These are phyloP conservation scores for Boletus eberwhitei DNA, from an alignment of 768 basidiomycete species.

Conservation along the genomic window DNA sequence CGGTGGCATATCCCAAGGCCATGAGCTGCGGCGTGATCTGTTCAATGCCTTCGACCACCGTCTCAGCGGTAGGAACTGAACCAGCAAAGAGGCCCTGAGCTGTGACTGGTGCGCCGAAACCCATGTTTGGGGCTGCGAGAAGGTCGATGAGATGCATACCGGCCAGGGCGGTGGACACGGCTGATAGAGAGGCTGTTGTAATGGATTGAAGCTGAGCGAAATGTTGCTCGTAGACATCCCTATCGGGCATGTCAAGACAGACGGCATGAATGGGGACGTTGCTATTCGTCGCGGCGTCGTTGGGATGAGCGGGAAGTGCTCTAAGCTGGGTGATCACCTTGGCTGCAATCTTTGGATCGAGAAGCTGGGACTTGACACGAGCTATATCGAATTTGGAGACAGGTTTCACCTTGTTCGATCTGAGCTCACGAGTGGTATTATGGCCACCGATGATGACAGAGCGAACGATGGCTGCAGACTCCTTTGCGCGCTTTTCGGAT, in stretches of 20 bases:
- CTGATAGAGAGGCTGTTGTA: constrained; percentile 47
- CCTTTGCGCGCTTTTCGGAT: constrained; percentile 58
- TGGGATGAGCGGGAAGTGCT: constrained; percentile 41
- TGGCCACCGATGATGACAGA: constrained; percentile 64
- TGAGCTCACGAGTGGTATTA: constrained; percentile 27
- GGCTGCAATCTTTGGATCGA: constrained; percentile 63
- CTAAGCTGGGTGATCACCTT: constrained; percentile 71
- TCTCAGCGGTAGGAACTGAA: constrained; percentile 70
- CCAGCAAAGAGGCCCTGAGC: constrained; percentile 68
- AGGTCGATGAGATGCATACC: constrained; percentile 63
- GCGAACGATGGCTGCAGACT: constrained; percentile 61
- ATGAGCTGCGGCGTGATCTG: constrained; percentile 75
- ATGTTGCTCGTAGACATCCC: constrained; percentile 56
- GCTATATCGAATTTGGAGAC: constrained; percentile 51
- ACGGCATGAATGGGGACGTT: constrained; percentile 71
- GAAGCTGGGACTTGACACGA: constrained; percentile 66
- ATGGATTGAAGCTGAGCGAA: constrained; percentile 53
- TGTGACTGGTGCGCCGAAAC: constrained; percentile 71
- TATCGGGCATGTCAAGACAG: constrained; percentile 62
- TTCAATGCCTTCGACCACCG: constrained; percentile 63
- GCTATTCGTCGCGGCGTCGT: constrained; percentile 7
- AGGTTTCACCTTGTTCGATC: constrained; percentile 37
- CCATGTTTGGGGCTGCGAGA: constrained; percentile 58
- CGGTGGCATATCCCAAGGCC: constrained; percentile 75
- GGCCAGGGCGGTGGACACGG: constrained; percentile 48